Evolutionary conservation across 2,329 filamentous ascomycete genomes (phyloP).

Genomic region (Polytolypa hystricis): DNA sequence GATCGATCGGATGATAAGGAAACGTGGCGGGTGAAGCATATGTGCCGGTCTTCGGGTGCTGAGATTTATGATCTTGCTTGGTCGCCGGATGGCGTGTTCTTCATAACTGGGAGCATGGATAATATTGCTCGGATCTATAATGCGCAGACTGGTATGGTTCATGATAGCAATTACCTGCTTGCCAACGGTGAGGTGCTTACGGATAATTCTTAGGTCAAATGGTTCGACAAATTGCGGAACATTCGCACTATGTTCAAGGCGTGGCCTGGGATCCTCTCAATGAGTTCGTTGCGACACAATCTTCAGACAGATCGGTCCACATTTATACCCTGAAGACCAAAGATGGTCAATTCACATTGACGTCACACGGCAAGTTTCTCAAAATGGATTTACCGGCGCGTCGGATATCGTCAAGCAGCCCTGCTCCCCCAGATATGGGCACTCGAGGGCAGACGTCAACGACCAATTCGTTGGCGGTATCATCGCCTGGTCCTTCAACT

Average conservation of each 20-base stretch:
- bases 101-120: slow-evolving; percentile 99
- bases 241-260: slow-evolving; percentile 96
- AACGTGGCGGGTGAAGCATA: slow-evolving; percentile 91
- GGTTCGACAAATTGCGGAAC: slow-evolving; percentile 88
- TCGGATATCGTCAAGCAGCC: slow-evolving; percentile 81
- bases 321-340: slow-evolving; percentile 95
- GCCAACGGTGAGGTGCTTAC: slow-evolving; percentile 5
- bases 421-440: slow-evolving; percentile 70
- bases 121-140: slow-evolving; percentile 97
- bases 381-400: slow-evolving; percentile 90
- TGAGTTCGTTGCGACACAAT: slow-evolving; percentile 96
- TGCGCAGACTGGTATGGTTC: slow-evolving; percentile 63
- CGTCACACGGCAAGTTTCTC: slow-evolving; percentile 66
- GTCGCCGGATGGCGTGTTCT: slow-evolving; percentile 93
- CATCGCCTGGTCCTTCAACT: slow-evolving; percentile 79
- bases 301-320: slow-evolving; percentile 93
- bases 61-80: slow-evolving; percentile 98
- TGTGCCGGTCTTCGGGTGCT: slow-evolving; percentile 88
- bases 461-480: slow-evolving; percentile 39
- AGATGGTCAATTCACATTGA: slow-evolving; percentile 83
- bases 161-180: too few relatives aligned
- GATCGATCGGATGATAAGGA: slow-evolving; percentile 88
- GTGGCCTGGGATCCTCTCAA: slow-evolving; percentile 97
- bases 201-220: slow-evolving; percentile 43
- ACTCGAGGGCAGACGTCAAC: slow-evolving; percentile 22